Percentiles rank a stretch among this genome's conserved stretches.
Conservation (phyloP, 768 basidiomycete genomes). For the Kwoniella dejecticola region DNA sequence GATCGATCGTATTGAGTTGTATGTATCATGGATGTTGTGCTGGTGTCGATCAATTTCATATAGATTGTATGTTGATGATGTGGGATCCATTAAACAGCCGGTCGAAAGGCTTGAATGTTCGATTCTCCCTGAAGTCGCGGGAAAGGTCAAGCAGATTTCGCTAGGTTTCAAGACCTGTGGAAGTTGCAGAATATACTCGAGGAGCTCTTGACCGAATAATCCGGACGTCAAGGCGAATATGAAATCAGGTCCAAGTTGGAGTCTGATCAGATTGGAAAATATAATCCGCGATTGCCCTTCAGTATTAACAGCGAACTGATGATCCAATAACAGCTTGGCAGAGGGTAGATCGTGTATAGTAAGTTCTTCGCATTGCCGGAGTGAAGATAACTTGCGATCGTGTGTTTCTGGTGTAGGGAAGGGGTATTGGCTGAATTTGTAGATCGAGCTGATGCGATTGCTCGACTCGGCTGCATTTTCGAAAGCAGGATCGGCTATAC, state of each 20-base stretch:
- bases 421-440: neutral
- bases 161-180: neutral
- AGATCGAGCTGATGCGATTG: neutral
- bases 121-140: too few relatives aligned
- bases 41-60: too few relatives aligned
- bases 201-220: neutral
- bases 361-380: neutral
- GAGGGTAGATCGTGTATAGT: constrained; percentile 9
- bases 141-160: neutral
- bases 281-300: neutral
- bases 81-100: too few relatives aligned
- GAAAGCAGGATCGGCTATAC: too few relatives aligned
- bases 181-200: neutral
- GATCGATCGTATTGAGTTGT: too few relatives aligned
- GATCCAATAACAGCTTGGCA: neutral
- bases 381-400: neutral
- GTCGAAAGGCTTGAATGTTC: too few relatives aligned
- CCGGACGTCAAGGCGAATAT: neutral
- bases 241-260: neutral
- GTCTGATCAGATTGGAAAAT: constrained; percentile 3
- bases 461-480: too few relatives aligned
- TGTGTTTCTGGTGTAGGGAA: constrained; percentile 3
- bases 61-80: too few relatives aligned
- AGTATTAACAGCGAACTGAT: neutral
- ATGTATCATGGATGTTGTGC: too few relatives aligned